phyloP scores from a whole-genome alignment of 129 eudicot species.

The Logfia minima region DNA sequence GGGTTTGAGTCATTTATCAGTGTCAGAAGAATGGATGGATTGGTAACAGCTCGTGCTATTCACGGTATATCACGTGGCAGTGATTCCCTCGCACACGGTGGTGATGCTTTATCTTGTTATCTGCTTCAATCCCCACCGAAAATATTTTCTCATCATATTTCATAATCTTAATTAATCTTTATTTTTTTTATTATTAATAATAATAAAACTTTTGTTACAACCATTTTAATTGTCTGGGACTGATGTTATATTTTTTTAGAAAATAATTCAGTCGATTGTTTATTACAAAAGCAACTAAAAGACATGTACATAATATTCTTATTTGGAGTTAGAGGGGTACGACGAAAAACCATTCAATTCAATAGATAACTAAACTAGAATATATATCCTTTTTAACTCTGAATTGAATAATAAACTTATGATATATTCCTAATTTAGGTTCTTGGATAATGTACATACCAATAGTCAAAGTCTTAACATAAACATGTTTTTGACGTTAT shows the following conservation, averaged over 20 bases:
- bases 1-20: conserved; percentile 15
- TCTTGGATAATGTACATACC: background rate
- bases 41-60: conserved; percentile 29
- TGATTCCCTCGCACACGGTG: conserved; percentile 34
- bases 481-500: background rate
- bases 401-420: background rate
- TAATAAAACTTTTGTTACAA: too few species aligned
- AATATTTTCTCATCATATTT: too few species aligned
- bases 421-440: background rate
- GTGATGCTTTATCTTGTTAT: conserved; percentile 5
- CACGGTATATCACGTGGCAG: conserved; percentile 36
- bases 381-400: too few species aligned
- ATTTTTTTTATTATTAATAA: too few species aligned
- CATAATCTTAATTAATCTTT: too few species aligned
- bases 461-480: background rate
- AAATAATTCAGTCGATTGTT: too few species aligned
- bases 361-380: background rate
- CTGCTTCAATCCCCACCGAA: conserved; percentile 27
- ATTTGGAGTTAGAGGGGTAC: too few species aligned
- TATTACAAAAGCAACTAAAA: too few species aligned
- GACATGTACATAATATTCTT: too few species aligned
- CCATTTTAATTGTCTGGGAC: too few species aligned
- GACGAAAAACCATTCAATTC: background rate
- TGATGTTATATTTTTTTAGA: too few species aligned
- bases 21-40: conserved; percentile 5